Conservation (phyloP, 2,329 filamentous ascomycete species). For the Calonectria fujianensis region DNA sequence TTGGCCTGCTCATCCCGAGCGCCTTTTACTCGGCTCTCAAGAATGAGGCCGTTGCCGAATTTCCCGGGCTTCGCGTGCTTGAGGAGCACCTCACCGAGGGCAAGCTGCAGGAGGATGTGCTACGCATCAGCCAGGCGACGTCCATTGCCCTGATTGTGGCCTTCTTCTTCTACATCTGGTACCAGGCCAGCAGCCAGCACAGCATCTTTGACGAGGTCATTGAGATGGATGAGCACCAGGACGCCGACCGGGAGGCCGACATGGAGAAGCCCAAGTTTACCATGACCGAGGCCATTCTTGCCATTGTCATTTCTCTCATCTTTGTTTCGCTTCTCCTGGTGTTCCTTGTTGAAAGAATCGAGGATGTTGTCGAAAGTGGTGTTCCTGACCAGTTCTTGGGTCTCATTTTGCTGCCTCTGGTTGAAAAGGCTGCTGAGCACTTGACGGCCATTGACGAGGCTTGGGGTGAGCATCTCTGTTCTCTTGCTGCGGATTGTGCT, state of each 20-base stretch:
- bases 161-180: constrained; percentile 75
- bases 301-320: constrained; percentile 72
- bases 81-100: constrained; percentile 57
- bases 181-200: constrained; percentile 79
- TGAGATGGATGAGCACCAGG: constrained; percentile 67
- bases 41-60: constrained; percentile 50
- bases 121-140: constrained; percentile 77
- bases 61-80: constrained; percentile 47
- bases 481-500: fast-evolving
- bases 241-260: constrained; percentile 75
- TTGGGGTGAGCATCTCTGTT: constrained; percentile 63
- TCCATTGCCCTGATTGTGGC: constrained; percentile 77
- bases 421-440: constrained; percentile 83
- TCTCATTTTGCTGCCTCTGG: constrained; percentile 79
- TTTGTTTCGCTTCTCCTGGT: constrained; percentile 80
- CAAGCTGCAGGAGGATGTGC: constrained; percentile 67
- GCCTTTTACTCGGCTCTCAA: constrained; percentile 62
- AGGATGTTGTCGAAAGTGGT: constrained; percentile 64
- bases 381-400: constrained; percentile 63
- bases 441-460: constrained; percentile 82
- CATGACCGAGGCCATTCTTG: constrained; percentile 77
- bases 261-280: constrained; percentile 78
- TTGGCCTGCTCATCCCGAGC: constrained; percentile 60
- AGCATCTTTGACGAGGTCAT: constrained; percentile 77
- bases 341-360: constrained; percentile 80